Evolutionary conservation across 169 alveolate species (phyloP).

Genomic region (Plasmodium knowlesi): DNA sequence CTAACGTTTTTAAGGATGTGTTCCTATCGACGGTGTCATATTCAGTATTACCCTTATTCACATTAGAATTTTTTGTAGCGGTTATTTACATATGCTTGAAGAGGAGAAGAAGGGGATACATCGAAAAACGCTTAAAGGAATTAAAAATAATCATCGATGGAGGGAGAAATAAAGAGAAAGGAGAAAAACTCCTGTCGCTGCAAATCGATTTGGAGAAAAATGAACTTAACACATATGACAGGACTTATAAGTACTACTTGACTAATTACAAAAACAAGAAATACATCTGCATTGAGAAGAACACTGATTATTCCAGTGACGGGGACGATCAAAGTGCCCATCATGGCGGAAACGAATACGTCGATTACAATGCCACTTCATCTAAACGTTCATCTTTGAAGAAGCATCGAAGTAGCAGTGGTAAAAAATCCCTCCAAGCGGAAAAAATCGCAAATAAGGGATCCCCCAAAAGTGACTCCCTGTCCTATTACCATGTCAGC

Average conservation of each 20-base stretch:
- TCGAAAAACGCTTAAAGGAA: conserved; percentile 20
- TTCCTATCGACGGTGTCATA: conserved; percentile 23
- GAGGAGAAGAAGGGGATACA: conserved; percentile 48
- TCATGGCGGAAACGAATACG: not conserved
- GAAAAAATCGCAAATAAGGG: not conserved
- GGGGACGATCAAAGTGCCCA: not conserved
- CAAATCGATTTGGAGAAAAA: conserved; percentile 70
- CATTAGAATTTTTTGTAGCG: conserved; percentile 35
- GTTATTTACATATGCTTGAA: conserved; percentile 33
- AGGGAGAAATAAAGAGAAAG: not conserved
- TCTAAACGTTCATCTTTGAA: not conserved
- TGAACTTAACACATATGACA: conserved; percentile 46
- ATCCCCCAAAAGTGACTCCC: not conserved
- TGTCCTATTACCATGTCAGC: conserved; percentile 9
- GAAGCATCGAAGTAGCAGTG: not conserved
- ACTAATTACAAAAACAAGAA: conserved; percentile 64
- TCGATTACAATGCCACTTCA: not conserved
- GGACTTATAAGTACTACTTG: conserved; percentile 37
- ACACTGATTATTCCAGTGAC: conserved; percentile 37
- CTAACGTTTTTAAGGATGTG: conserved; percentile 28
- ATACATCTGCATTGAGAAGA: conserved; percentile 69
- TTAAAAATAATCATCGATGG: conserved; percentile 34
- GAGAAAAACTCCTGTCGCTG: conserved; percentile 7
- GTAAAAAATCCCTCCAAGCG: not conserved
- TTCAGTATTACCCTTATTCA: conserved; percentile 19